Evolutionary conservation across 257 asterid genomes (phyloP).

Genomic region (Penstemon newberryi): DNA sequence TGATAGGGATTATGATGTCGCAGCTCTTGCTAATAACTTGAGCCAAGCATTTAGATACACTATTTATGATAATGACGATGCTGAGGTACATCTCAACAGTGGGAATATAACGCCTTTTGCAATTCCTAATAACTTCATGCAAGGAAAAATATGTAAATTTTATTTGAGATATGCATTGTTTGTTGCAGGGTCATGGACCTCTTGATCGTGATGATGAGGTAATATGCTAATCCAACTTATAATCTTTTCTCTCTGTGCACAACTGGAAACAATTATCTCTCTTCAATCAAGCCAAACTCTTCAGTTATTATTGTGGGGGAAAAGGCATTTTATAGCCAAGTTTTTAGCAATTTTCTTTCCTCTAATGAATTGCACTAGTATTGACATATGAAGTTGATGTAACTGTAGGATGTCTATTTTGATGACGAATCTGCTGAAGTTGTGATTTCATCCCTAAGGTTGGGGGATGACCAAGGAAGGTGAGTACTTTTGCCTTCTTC

Average conservation of each 20-base stretch:
- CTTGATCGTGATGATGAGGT: constrained; percentile 95
- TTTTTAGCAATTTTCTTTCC: constrained; percentile 17
- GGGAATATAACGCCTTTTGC: not conserved
- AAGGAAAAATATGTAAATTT: not conserved
- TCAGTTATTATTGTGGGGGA: constrained; percentile 15
- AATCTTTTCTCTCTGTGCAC: not conserved
- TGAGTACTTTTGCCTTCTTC: constrained; percentile 38
- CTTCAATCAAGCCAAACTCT: not conserved
- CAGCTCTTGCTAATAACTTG: constrained; percentile 85
- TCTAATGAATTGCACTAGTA: constrained; percentile 18
- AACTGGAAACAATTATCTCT: not conserved
- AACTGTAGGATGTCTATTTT: constrained; percentile 86
- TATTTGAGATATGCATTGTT: constrained; percentile 26
- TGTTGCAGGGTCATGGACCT: constrained; percentile 75
- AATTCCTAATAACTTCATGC: not conserved
- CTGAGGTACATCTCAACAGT: constrained; percentile 50
- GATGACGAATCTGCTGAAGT: constrained; percentile 98
- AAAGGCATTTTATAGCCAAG: not conserved
- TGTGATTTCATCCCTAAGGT: constrained; percentile 87
- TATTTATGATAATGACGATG: constrained; percentile 76
- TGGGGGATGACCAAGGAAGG: constrained; percentile 99
- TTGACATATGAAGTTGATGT: constrained; percentile 27
- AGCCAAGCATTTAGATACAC: constrained; percentile 88
- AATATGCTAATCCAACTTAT: constrained; percentile 20
- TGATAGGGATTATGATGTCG: constrained; percentile 90